These are phyloP conservation scores for Pleurotus tuber-regium DNA, from an alignment of 768 basidiomycete species.

Conservation along the genomic window DNA sequence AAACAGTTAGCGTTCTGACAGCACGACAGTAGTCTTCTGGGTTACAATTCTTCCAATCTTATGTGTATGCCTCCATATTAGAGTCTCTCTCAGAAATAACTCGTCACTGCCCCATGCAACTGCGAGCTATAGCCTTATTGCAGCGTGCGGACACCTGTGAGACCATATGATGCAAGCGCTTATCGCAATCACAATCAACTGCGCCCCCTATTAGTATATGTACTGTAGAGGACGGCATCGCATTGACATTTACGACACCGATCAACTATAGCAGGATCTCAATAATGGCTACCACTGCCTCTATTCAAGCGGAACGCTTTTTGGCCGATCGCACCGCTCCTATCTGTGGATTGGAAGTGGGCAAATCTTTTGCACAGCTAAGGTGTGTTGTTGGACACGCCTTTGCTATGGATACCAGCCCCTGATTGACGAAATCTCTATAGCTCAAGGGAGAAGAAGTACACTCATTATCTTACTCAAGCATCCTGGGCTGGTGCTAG, in stretches of 20 bases:
- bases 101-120: too few relatives aligned
- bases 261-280: too few relatives aligned
- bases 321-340: constrained; percentile 77
- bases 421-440: too few relatives aligned
- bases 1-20: too few relatives aligned
- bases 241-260: too few relatives aligned
- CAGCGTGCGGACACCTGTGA: too few relatives aligned
- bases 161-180: constrained; percentile 6
- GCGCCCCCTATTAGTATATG: neutral
- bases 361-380: constrained; percentile 65
- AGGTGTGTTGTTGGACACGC: constrained; percentile 50
- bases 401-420: too few relatives aligned
- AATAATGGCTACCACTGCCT: constrained; percentile 21
- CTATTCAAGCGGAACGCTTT: constrained; percentile 55
- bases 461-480: constrained; percentile 66
- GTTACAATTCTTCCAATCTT: too few relatives aligned
- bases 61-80: too few relatives aligned
- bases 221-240: neutral
- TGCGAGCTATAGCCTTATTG: too few relatives aligned
- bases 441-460: constrained; percentile 75
- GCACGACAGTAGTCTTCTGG: too few relatives aligned
- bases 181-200: neutral
- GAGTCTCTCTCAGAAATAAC: too few relatives aligned
- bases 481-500: constrained; percentile 85
- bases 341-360: constrained; percentile 68